Evolutionary conservation across 441 rosid genomes (phyloP).

Genomic region (Geranium incanum): DNA sequence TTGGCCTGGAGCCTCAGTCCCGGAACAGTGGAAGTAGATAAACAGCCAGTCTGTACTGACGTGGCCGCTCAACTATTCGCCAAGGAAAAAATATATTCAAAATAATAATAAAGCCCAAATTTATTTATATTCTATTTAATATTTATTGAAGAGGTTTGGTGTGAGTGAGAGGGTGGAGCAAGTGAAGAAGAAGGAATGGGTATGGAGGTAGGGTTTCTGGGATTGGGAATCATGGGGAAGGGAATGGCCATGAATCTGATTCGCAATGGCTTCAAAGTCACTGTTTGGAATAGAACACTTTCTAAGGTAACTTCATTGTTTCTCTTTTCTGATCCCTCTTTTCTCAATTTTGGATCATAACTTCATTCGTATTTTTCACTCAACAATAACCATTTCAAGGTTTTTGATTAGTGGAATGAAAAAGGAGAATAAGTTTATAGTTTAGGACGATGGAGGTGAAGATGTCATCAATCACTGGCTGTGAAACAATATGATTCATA

Average conservation of each 20-base stretch:
- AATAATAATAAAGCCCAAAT: not conserved
- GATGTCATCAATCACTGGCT: not conserved
- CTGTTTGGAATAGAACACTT: conserved; percentile 90
- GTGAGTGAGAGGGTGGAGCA: not conserved
- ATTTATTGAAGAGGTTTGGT: conserved; percentile 10
- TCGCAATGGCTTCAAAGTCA: conserved; percentile 72
- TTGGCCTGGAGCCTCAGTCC: conserved; percentile 12
- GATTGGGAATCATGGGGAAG: conserved; percentile 94
- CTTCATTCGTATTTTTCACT: not conserved
- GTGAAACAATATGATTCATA: not conserved
- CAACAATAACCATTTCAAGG: not conserved
- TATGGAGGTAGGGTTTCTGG: conserved; percentile 92
- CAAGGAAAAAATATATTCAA: conserved; percentile 5
- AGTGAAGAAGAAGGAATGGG: conserved; percentile 14
- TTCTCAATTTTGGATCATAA: not conserved
- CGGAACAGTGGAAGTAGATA: conserved; percentile 5
- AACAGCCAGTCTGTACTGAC: conserved; percentile 10
- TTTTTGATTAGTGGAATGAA: not conserved
- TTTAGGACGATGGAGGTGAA: not conserved
- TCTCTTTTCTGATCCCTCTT: not conserved
- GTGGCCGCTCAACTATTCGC: conserved; percentile 28
- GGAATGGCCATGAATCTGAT: conserved; percentile 85
- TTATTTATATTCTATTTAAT: not conserved
- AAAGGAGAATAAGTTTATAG: not conserved
- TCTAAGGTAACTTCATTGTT: conserved; percentile 51